Evolutionary conservation across 2,329 filamentous ascomycete genomes (phyloP).

Genomic region (Zopfia rhizophila): DNA sequence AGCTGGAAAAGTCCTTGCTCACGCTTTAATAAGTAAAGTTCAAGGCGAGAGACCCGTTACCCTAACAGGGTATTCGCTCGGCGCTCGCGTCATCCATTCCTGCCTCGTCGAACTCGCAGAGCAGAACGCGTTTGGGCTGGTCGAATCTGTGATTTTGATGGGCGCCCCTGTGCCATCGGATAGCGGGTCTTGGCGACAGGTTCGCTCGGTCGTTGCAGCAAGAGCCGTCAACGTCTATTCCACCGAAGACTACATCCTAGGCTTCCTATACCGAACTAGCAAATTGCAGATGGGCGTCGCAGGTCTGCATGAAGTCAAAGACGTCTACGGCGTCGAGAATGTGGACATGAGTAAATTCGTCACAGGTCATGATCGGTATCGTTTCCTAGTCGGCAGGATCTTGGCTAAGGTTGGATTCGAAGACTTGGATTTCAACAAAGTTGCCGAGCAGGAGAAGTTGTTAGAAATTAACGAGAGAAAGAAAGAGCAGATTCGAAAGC

Average conservation of each 20-base stretch:
- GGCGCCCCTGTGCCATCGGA: slow-evolving; percentile 81
- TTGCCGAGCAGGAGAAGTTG: slow-evolving; percentile 54
- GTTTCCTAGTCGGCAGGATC: slow-evolving; percentile 59
- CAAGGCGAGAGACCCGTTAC: slow-evolving; percentile 84
- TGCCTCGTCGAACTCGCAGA: slow-evolving; percentile 81
- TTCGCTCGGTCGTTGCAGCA: slow-evolving; percentile 81
- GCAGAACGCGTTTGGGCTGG: slow-evolving; percentile 80
- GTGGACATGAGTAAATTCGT: slow-evolving; percentile 61
- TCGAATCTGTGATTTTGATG: slow-evolving; percentile 85
- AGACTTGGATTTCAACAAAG: slow-evolving; percentile 56
- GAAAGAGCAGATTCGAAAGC: slow-evolving; percentile 43
- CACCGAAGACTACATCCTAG: slow-evolving; percentile 85
- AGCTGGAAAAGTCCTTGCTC: slow-evolving; percentile 80
- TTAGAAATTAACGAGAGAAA: slow-evolving; percentile 45
- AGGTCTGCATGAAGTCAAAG: slow-evolving; percentile 77
- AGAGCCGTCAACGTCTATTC: slow-evolving; percentile 88
- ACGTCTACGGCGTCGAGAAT: slow-evolving; percentile 71
- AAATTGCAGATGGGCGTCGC: slow-evolving; percentile 84
- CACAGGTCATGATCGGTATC: slow-evolving; percentile 60
- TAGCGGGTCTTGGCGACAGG: slow-evolving; percentile 75
- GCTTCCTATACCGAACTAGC: slow-evolving; percentile 84
- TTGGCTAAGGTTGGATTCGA: slow-evolving; percentile 60
- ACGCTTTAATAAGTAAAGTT: slow-evolving; percentile 80
- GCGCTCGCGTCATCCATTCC: slow-evolving; percentile 81
- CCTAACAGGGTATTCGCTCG: slow-evolving; percentile 82